Conservation (phyloP, 2,329 filamentous ascomycete species). For the Penicillium paneum region DNA sequence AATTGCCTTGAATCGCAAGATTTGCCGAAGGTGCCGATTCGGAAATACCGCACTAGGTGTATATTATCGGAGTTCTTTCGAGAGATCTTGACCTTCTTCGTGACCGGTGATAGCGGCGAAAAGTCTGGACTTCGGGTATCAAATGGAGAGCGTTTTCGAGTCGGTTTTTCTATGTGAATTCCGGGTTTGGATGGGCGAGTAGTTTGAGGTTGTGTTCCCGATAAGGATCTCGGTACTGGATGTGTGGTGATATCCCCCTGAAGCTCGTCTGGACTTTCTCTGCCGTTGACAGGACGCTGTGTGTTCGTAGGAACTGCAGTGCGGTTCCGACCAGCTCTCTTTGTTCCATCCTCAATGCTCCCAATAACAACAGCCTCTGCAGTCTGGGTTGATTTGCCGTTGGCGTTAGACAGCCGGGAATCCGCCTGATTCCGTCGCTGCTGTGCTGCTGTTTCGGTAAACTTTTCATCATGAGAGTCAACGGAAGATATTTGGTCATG, state of each 20-base stretch:
- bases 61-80: neutral
- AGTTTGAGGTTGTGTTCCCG: neutral
- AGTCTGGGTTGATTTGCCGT: neutral
- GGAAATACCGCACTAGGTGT: constrained; percentile 21
- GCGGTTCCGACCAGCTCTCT: neutral
- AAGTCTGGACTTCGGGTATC: constrained; percentile 35
- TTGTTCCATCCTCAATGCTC: neutral
- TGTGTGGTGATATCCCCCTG: constrained; percentile 37
- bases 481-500: constrained; percentile 3
- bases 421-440: constrained; percentile 20
- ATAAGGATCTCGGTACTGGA: constrained; percentile 15
- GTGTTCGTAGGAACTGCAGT: constrained; percentile 1
- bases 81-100: constrained; percentile 13
- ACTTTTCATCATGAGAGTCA: constrained; percentile 21
- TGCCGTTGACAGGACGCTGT: constrained; percentile 10
- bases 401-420: neutral
- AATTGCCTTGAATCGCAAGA: constrained; percentile 1
- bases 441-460: constrained; percentile 24
- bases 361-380: neutral
- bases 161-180: neutral
- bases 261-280: constrained; percentile 42
- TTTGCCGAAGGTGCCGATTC: constrained; percentile 19
- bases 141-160: constrained; percentile 27
- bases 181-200: constrained; percentile 2
- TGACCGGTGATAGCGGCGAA: constrained; percentile 11